Percentiles rank a stretch among this genome's conserved stretches.
These are phyloP conservation scores for Claviceps sp. DNA, from an alignment of 2,329 filamentous ascomycete genomes.

Conservation along the genomic window DNA sequence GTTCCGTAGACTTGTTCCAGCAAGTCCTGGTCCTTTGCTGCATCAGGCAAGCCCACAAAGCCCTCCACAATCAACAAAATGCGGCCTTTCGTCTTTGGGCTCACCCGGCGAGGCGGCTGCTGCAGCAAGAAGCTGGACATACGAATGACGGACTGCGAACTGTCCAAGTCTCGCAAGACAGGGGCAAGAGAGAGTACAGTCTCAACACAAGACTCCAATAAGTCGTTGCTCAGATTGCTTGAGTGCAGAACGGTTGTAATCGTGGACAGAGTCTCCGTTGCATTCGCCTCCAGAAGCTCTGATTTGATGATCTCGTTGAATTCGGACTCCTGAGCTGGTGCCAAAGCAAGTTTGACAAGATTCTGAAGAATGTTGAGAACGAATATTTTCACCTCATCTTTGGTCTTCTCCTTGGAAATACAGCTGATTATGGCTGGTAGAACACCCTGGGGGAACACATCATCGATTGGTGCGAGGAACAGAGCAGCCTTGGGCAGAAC, in stretches of 20 bases:
- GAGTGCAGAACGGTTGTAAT: slow-evolving; percentile 54
- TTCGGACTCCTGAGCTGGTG: slow-evolving; percentile 40
- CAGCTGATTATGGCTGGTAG: slow-evolving; percentile 60
- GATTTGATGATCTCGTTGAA: slow-evolving; percentile 42
- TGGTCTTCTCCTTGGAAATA: slow-evolving; percentile 57
- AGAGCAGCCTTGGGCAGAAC: slow-evolving; percentile 49
- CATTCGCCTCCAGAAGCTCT: slow-evolving; percentile 42
- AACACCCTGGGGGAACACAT: slow-evolving; percentile 42
- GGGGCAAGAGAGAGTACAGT: slow-evolving; percentile 64
- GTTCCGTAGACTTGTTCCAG: slow-evolving; percentile 57
- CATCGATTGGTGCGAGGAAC: slow-evolving; percentile 41
- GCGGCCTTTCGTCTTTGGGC: slow-evolving; percentile 67
- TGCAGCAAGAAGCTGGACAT: slow-evolving; percentile 71
- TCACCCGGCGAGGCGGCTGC: slow-evolving; percentile 74
- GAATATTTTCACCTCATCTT: slow-evolving; percentile 77
- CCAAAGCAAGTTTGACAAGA: slow-evolving; percentile 46
- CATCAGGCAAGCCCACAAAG: slow-evolving; percentile 54
- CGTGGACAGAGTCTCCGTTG: slow-evolving; percentile 49
- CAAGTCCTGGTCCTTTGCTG: slow-evolving; percentile 28
- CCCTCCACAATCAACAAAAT: slow-evolving; percentile 69
- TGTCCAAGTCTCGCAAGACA: slow-evolving; percentile 51
- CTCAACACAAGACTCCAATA: slow-evolving; percentile 68
- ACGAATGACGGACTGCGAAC: slow-evolving; percentile 64
- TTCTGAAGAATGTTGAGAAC: slow-evolving; percentile 63
- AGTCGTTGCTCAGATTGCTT: slow-evolving; percentile 49